Conservation (phyloP, 2,329 filamentous ascomycete genomes). For the Pseudodiploospora longispora region DNA sequence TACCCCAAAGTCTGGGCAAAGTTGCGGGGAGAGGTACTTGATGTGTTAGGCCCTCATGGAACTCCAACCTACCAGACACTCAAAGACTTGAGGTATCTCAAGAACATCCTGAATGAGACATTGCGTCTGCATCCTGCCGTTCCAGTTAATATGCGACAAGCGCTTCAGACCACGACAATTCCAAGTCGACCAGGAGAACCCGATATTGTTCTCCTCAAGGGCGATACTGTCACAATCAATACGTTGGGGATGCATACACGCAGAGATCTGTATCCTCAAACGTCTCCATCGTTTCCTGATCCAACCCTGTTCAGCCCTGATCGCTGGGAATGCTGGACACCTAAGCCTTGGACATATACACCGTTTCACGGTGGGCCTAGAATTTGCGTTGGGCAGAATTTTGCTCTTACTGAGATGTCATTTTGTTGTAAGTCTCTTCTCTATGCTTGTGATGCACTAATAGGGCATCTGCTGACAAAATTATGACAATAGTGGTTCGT, state of each 20-base stretch:
- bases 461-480: not conserved
- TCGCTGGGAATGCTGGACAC: conserved; percentile 43
- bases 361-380: conserved; percentile 45
- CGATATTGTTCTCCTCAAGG: conserved; percentile 36
- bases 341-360: conserved; percentile 45
- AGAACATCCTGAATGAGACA: conserved; percentile 65
- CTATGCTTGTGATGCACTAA: not conserved
- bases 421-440: conserved; percentile 30
- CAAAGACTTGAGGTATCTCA: conserved; percentile 79
- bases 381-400: conserved; percentile 51
- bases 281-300: conserved; percentile 27
- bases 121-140: conserved; percentile 70
- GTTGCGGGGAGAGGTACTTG: conserved; percentile 63
- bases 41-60: conserved; percentile 53
- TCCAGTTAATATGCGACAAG: conserved; percentile 64
- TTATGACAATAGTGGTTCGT: conserved; percentile 25
- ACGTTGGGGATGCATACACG: conserved; percentile 44
- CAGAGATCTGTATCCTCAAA: conserved; percentile 38
- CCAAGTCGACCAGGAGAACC: conserved; percentile 17
- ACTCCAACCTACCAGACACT: conserved; percentile 70
- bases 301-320: conserved; percentile 39
- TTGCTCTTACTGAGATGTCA: conserved; percentile 51
- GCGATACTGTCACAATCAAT: conserved; percentile 41
- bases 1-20: conserved; percentile 58
- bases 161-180: conserved; percentile 10